Conservation (phyloP, 2,329 filamentous ascomycete species). For the Ciborinia camelliae region DNA sequence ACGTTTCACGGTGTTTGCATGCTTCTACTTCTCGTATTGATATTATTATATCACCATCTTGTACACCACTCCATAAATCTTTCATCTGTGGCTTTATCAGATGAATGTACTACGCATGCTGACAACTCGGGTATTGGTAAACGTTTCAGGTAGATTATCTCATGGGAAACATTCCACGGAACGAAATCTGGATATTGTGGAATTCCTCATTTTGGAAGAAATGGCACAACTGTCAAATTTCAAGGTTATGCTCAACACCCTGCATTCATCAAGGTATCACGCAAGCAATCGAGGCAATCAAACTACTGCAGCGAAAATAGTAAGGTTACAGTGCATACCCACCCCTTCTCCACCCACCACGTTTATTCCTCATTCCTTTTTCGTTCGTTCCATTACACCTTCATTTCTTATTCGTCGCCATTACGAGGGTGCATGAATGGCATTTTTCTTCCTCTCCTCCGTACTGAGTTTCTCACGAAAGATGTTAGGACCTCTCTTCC, state of each 20-base stretch:
- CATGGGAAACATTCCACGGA: no score
- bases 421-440: slow-evolving; percentile 12
- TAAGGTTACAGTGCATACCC: slow-evolving; percentile 11
- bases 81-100: background rate
- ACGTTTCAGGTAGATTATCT: background rate
- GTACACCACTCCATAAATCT: background rate
- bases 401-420: slow-evolving; percentile 2
- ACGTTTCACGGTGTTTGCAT: background rate
- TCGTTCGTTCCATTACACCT: background rate
- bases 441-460: background rate
- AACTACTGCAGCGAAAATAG: slow-evolving; percentile 2
- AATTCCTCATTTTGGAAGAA: background rate
- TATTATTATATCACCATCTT: background rate
- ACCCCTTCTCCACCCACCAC: slow-evolving; percentile 1
- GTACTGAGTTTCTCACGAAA: background rate
- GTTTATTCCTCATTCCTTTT: slow-evolving; percentile 15
- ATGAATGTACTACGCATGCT: background rate
- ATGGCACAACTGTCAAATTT: background rate
- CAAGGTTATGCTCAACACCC: background rate
- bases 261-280: background rate
- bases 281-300: background rate
- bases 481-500: background rate
- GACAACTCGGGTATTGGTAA: background rate
- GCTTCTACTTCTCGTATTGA: background rate
- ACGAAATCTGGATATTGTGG: no score